A percentile compares a stretch with the other conserved stretches of the same genome.
Evolutionary conservation across 2,329 filamentous ascomycete species (phyloP).

Genomic region (Aspergillus tubingensis): DNA sequence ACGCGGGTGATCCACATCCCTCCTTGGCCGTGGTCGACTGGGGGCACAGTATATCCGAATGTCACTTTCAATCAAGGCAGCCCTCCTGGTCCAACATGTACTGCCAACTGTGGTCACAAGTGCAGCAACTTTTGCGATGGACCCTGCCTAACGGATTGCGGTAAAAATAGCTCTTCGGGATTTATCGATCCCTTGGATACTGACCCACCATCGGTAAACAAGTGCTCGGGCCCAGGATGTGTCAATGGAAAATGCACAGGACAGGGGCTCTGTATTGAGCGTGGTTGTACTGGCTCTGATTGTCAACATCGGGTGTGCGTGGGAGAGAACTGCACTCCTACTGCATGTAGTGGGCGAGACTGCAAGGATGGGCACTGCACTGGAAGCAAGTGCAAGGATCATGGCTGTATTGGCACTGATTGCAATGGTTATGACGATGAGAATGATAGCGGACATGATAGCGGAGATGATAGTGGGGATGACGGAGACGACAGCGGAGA

Average conservation of each 20-base stretch:
- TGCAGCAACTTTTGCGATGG: conserved; percentile 15
- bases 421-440: conserved; percentile 5
- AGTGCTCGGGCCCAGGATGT: conserved; percentile 17
- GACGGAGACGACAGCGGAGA: too few species aligned
- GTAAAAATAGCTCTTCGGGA: conserved; percentile 1
- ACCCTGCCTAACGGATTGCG: conserved; percentile 13
- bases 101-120: conserved; percentile 15
- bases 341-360: conserved; percentile 14
- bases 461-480: too few species aligned
- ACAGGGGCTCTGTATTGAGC: conserved; percentile 6
- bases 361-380: conserved; percentile 9
- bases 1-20: conserved; percentile 15
- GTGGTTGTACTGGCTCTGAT: conserved; percentile 15
- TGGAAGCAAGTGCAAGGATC: conserved; percentile 8
- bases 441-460: not conserved
- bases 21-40: conserved; percentile 21
- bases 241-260: conserved; percentile 11
- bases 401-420: conserved; percentile 16
- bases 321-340: conserved; percentile 11
- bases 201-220: conserved; percentile 12
- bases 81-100: conserved; percentile 17
- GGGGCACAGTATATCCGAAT: conserved; percentile 4
- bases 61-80: conserved; percentile 14
- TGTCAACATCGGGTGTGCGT: conserved; percentile 14
- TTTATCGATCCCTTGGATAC: conserved; percentile 17